phyloP scores from a whole-genome alignment of 2,329 filamentous ascomycete genomes.

The Penicillium corylophilum region DNA sequence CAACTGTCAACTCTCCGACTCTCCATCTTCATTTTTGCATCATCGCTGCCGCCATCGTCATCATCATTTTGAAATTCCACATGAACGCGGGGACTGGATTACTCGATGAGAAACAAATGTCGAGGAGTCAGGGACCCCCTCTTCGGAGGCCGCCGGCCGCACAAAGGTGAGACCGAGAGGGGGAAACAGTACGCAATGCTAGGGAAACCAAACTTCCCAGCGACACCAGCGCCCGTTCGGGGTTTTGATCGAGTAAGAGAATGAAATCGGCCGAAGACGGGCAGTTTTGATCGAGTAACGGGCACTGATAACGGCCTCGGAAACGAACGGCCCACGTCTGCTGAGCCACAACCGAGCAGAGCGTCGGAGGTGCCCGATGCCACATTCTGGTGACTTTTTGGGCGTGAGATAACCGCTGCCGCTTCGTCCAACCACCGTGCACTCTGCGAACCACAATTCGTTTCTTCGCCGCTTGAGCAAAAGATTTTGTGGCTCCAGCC shows the following conservation, averaged over 20 bases:
- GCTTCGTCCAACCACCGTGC: neutral
- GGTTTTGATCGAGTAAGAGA: conserved; percentile 23
- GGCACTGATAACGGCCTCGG: conserved; percentile 13
- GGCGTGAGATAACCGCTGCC: neutral
- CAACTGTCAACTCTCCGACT: neutral
- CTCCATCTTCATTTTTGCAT: neutral
- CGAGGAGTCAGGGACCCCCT: neutral
- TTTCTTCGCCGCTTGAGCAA: neutral
- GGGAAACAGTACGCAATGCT: neutral
- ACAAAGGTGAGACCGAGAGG: neutral
- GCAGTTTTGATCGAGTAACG: conserved; percentile 33
- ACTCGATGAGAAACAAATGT: conserved; percentile 13
- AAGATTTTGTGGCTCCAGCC: conserved; percentile 5
- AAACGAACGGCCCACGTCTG: conserved; percentile 2
- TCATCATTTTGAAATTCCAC: neutral
- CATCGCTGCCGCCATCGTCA: neutral
- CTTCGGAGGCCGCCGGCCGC: conserved; percentile 15
- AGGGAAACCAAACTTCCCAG: neutral
- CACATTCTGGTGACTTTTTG: neutral
- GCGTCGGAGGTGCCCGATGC: conserved; percentile 32
- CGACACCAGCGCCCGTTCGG: conserved; percentile 2
- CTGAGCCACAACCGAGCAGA: neutral
- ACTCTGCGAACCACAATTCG: neutral
- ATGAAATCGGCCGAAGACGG: conserved; percentile 3
- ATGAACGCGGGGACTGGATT: conserved; percentile 1